These are phyloP conservation scores for Saturnispora zaruensis DNA, from an alignment of 805 yeast genomes.

Conservation along the genomic window DNA sequence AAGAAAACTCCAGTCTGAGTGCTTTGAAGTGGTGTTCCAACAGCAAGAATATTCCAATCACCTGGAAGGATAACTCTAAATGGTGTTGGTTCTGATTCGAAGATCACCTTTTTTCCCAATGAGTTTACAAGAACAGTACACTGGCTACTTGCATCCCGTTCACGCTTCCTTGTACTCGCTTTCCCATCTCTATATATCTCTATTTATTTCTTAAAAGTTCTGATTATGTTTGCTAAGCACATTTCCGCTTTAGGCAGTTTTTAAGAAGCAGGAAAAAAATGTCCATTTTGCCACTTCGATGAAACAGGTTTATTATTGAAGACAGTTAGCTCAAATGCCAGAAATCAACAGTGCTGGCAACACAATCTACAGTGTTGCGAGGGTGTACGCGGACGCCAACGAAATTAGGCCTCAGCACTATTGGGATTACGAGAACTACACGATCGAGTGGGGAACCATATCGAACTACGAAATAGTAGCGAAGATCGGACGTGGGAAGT, in stretches of 20 bases:
- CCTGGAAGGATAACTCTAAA: constrained; percentile 15
- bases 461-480: constrained; percentile 77
- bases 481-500: constrained; percentile 87
- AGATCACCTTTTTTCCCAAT: too few relatives aligned
- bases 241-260: not conserved
- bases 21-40: constrained; percentile 9
- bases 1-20: constrained; percentile 20
- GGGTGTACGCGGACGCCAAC: constrained; percentile 78
- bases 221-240: not conserved
- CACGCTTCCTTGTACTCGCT: not conserved
- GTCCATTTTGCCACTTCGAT: not conserved
- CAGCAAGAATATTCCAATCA: not conserved
- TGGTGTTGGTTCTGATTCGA: constrained; percentile 19
- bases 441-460: constrained; percentile 77
- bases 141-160: too few relatives aligned
- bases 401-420: constrained; percentile 66
- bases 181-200: not conserved
- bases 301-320: not conserved
- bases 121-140: too few relatives aligned
- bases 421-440: constrained; percentile 72
- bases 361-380: constrained; percentile 33
- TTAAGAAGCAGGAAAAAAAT: not conserved
- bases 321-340: not conserved
- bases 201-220: not conserved
- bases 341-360: constrained; percentile 14